phyloP scores from a whole-genome alignment of 768 basidiomycete genomes.

The Mycena vulgaris region DNA sequence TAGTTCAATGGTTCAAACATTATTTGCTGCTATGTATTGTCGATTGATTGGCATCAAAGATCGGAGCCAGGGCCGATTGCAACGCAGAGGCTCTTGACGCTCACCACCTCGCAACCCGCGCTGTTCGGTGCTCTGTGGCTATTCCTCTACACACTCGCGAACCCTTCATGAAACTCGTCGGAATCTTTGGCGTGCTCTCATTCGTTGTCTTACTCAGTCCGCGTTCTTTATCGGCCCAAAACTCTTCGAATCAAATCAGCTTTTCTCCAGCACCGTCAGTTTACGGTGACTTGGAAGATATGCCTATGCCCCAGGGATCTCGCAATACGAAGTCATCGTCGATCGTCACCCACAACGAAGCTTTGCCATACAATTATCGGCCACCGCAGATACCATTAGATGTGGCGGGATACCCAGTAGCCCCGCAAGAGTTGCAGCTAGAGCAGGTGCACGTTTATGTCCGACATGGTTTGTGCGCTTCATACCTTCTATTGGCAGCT shows the following conservation, averaged over 20 bases:
- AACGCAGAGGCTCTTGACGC: too few species aligned
- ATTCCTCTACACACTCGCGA: background rate
- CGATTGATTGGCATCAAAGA: background rate
- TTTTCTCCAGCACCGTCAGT: constrained; percentile 19
- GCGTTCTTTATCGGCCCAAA: constrained; percentile 14
- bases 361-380: constrained; percentile 41
- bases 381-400: constrained; percentile 68
- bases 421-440: constrained; percentile 69
- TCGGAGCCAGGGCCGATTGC: background rate
- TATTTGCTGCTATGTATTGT: too few species aligned
- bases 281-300: constrained; percentile 23
- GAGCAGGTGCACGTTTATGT: constrained; percentile 85
- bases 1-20: too few species aligned
- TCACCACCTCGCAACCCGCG: background rate
- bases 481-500: background rate
- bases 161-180: constrained; percentile 17
- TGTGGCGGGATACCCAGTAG: constrained; percentile 71
- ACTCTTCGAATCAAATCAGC: constrained; percentile 26
- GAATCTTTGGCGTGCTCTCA: background rate
- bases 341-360: constrained; percentile 26
- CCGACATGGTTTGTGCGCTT: constrained; percentile 73
- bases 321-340: constrained; percentile 36
- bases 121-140: background rate
- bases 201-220: constrained; percentile 18
- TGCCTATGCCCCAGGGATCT: constrained; percentile 31